A percentile compares a stretch with the other conserved stretches of the same genome.
phyloP scores from a whole-genome alignment of 768 basidiomycete genomes.

The Antrodiella citrinella region DNA sequence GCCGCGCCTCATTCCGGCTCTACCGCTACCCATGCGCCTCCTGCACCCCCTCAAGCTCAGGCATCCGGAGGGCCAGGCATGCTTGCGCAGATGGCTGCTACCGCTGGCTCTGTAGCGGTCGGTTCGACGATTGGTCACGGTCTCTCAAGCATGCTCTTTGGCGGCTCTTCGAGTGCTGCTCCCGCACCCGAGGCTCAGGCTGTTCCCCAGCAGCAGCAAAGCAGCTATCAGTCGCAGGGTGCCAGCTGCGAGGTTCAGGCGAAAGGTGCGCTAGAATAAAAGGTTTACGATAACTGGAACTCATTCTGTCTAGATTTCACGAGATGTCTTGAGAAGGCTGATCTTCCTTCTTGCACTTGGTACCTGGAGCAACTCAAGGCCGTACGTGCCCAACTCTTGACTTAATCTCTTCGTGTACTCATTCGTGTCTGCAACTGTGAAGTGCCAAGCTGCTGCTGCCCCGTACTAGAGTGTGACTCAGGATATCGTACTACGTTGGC shows the following conservation, averaged over 20 bases:
- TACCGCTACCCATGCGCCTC: slow-evolving; percentile 27
- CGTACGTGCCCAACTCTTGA: slow-evolving; percentile 46
- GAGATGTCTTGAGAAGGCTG: slow-evolving; percentile 75
- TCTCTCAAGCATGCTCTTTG: slow-evolving; percentile 85
- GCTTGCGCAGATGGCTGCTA: slow-evolving; percentile 80
- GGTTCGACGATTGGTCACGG: slow-evolving; percentile 88
- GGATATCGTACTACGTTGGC: too few relatives aligned
- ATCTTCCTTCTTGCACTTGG: slow-evolving; percentile 73
- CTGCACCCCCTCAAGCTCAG: slow-evolving; percentile 23
- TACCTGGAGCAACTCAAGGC: slow-evolving; percentile 87
- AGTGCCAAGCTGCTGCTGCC: slow-evolving; percentile 75
- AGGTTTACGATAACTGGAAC: too few relatives aligned
- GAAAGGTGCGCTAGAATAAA: slow-evolving; percentile 45
- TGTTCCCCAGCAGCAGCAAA: slow-evolving; percentile 33
- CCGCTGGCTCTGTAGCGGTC: slow-evolving; percentile 83
- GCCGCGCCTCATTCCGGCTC: slow-evolving; percentile 30
- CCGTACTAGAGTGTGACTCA: slow-evolving; percentile 46
- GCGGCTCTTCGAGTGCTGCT: slow-evolving; percentile 44
- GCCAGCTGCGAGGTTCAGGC: slow-evolving; percentile 71
- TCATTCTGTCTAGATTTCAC: slow-evolving; percentile 72
- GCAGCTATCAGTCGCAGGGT: slow-evolving; percentile 32
- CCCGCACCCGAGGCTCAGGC: slow-evolving; percentile 37
- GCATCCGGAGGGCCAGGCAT: slow-evolving; percentile 55
- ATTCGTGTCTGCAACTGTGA: slow-evolving; percentile 8
- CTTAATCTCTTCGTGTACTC: slow-evolving; percentile 2